These are phyloP conservation scores for Boehmeria nivea DNA, from an alignment of 306 rosid species.

Conservation along the genomic window DNA sequence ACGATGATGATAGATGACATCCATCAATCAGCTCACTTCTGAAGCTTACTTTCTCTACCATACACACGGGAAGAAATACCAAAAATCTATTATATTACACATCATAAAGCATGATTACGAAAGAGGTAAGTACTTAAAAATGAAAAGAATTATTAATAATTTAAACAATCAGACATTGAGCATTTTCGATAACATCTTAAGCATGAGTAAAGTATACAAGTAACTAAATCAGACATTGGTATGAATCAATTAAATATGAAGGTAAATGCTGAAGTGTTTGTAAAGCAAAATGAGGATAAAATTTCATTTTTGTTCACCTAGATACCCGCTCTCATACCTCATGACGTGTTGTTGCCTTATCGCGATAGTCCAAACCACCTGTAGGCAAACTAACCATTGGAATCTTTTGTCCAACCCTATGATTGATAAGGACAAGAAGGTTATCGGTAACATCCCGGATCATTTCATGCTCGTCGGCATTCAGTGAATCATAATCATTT, in stretches of 20 bases:
- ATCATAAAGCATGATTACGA: no score
- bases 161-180: not conserved
- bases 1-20: no score
- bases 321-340: constrained; percentile 38
- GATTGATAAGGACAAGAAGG: constrained; percentile 32
- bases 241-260: no score
- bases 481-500: constrained; percentile 26
- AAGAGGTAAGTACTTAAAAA: no score
- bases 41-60: no score
- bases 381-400: constrained; percentile 27
- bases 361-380: constrained; percentile 24
- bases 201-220: no score
- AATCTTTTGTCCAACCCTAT: constrained; percentile 21
- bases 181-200: not conserved
- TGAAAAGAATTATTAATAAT: no score
- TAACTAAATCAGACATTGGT: no score
- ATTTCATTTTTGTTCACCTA: not conserved
- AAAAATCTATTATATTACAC: no score
- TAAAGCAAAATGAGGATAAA: not conserved
- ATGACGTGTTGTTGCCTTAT: constrained; percentile 29
- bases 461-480: constrained; percentile 29
- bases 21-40: no score
- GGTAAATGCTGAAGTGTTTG: no score
- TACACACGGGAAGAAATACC: no score
- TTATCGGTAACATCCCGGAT: constrained; percentile 44